These are phyloP conservation scores for Ogataea ramenticola DNA, from an alignment of 805 yeast species.

Conservation along the genomic window DNA sequence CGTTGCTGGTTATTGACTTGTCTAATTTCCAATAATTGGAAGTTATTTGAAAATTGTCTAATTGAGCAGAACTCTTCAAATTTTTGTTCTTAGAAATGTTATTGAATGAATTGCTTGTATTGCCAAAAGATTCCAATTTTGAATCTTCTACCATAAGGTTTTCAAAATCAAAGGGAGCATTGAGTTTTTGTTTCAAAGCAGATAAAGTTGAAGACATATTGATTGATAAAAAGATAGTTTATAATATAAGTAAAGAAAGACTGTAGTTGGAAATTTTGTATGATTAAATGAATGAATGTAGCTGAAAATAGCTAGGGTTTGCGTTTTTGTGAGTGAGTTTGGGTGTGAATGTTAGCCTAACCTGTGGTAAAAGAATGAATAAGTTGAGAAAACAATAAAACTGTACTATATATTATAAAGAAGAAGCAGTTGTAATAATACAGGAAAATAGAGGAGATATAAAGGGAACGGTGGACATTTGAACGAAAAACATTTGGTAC, in stretches of 20 bases:
- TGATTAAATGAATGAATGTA: neutral
- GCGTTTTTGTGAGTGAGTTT: neutral
- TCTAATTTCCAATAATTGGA: slow-evolving; percentile 29
- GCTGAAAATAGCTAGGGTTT: too few relatives aligned
- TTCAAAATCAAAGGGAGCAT: slow-evolving; percentile 4
- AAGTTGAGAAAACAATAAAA: too few relatives aligned
- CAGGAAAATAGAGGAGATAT: too few relatives aligned
- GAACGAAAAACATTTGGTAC: too few relatives aligned
- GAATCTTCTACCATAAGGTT: neutral
- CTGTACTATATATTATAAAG: too few relatives aligned
- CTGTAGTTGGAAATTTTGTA: neutral
- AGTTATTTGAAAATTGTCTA: slow-evolving; percentile 21
- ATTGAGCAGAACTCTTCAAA: slow-evolving; percentile 29
- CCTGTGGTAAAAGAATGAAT: too few relatives aligned
- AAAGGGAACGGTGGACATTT: too few relatives aligned
- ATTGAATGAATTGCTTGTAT: slow-evolving; percentile 18
- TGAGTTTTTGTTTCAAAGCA: slow-evolving; percentile 9
- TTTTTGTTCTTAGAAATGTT: slow-evolving; percentile 26
- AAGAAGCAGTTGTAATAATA: too few relatives aligned
- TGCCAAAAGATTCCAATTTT: slow-evolving; percentile 2
- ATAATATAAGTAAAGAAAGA: neutral
- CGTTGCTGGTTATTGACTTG: slow-evolving; percentile 6
- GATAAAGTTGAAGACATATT: neutral
- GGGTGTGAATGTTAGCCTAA: too few relatives aligned
- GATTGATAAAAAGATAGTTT: neutral